Conservation (phyloP, 78 protist species). For the Bigelowiella natans region DNA sequence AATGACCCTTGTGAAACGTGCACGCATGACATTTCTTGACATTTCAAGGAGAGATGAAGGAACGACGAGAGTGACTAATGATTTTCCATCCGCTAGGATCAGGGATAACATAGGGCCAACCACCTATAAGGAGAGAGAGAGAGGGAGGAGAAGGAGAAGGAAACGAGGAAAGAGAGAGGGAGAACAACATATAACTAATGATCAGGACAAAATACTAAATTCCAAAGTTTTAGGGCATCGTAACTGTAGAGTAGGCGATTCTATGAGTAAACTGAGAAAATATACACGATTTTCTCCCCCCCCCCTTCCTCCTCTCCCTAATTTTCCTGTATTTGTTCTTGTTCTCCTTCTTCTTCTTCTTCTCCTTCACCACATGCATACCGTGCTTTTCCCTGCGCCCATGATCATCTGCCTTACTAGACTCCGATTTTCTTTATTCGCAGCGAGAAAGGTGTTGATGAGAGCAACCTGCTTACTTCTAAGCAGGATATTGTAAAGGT, state of each 20-base stretch:
- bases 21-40: constrained; percentile 31
- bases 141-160: neutral
- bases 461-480: constrained; percentile 27
- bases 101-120: neutral
- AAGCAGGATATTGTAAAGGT: constrained; percentile 38
- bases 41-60: constrained; percentile 50
- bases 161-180: no score
- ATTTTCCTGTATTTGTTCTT: no score
- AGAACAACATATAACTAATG: neutral
- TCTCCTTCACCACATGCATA: no score
- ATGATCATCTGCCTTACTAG: constrained; percentile 51
- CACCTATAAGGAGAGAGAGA: no score
- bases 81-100: neutral
- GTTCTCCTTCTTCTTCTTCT: no score
- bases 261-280: no score
- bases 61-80: neutral
- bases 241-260: neutral
- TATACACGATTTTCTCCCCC: no score
- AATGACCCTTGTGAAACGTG: constrained; percentile 35
- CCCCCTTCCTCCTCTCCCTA: no score
- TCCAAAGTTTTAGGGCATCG: neutral
- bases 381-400: constrained; percentile 63
- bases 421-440: neutral
- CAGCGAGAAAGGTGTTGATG: neutral
- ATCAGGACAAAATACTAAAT: neutral